These are phyloP conservation scores for Dalbergia oliveri DNA, from an alignment of 306 rosid genomes.

Conservation along the genomic window DNA sequence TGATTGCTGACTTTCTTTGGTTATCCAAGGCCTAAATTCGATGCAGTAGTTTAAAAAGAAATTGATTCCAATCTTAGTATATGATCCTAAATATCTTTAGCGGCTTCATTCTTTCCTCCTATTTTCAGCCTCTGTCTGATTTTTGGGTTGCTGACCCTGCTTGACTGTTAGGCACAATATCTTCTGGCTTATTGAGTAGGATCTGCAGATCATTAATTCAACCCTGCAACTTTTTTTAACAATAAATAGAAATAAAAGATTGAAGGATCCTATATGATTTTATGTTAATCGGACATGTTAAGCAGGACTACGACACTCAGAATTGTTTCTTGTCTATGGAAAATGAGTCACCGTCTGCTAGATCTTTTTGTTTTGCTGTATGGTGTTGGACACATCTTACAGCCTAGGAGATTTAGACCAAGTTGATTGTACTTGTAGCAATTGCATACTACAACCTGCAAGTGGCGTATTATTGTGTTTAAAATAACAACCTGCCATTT, in stretches of 20 bases:
- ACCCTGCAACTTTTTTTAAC: not conserved
- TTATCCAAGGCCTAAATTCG: not conserved
- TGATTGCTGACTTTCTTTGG: not conserved
- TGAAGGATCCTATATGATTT: not conserved
- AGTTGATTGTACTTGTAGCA: constrained; percentile 36
- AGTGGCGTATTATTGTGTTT: constrained; percentile 25
- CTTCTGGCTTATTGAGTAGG: constrained; percentile 4
- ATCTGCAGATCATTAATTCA: not conserved
- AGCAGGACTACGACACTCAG: constrained; percentile 15
- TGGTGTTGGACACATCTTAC: not conserved
- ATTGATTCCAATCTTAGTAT: not conserved
- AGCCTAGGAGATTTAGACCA: not conserved
- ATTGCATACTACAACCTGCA: constrained; percentile 9
- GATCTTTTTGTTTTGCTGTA: constrained; percentile 12
- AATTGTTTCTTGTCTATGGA: constrained; percentile 4
- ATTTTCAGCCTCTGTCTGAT: not conserved
- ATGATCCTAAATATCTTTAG: not conserved
- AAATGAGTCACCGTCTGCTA: constrained; percentile 1
- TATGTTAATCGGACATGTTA: constrained; percentile 14
- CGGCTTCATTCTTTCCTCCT: not conserved
- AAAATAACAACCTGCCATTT: constrained; percentile 24
- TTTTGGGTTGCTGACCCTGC: constrained; percentile 7
- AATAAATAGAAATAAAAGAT: constrained; percentile 18
- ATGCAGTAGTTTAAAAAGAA: not conserved
- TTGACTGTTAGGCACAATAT: not conserved